phyloP scores from a whole-genome alignment of 441 rosid species.

The Arabidopsis lyrata region DNA sequence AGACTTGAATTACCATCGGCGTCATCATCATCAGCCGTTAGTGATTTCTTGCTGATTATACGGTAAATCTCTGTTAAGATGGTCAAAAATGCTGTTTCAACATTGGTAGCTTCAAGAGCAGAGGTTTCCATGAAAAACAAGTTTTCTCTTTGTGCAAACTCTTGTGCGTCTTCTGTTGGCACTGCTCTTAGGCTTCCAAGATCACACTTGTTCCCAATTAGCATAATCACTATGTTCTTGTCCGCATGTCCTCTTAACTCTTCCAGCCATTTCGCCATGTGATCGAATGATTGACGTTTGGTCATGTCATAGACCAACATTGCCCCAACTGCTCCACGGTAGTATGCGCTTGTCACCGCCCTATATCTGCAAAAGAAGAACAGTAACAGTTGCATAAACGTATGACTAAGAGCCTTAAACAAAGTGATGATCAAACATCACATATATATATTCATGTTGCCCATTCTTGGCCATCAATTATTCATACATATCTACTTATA shows the following conservation, averaged over 20 bases:
- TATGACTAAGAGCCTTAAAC: not conserved
- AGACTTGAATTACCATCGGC: slow-evolving; percentile 51
- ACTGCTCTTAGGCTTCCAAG: slow-evolving; percentile 62
- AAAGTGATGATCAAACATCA: not conserved
- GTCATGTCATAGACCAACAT: slow-evolving; percentile 73
- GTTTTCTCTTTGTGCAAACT: slow-evolving; percentile 65
- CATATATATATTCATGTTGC: too few species aligned
- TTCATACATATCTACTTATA: too few species aligned
- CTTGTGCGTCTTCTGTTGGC: slow-evolving; percentile 62
- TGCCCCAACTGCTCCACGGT: slow-evolving; percentile 68
- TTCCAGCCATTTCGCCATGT: slow-evolving; percentile 67
- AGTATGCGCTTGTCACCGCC: slow-evolving; percentile 67
- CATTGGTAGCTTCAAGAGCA: slow-evolving; percentile 62
- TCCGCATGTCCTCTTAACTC: slow-evolving; percentile 71
- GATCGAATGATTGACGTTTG: slow-evolving; percentile 67
- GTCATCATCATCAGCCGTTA: slow-evolving; percentile 58
- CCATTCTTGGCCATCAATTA: too few species aligned
- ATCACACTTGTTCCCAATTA: slow-evolving; percentile 63
- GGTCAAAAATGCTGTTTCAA: slow-evolving; percentile 61
- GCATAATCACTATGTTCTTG: slow-evolving; percentile 65
- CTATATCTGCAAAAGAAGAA: slow-evolving; percentile 55
- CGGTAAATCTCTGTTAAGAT: slow-evolving; percentile 71
- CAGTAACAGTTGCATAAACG: not conserved
- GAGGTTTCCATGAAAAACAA: slow-evolving; percentile 71
- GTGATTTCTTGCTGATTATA: slow-evolving; percentile 71